These are phyloP conservation scores for Monosporascus sp. DNA, from an alignment of 2,329 filamentous ascomycete genomes.

Conservation along the genomic window DNA sequence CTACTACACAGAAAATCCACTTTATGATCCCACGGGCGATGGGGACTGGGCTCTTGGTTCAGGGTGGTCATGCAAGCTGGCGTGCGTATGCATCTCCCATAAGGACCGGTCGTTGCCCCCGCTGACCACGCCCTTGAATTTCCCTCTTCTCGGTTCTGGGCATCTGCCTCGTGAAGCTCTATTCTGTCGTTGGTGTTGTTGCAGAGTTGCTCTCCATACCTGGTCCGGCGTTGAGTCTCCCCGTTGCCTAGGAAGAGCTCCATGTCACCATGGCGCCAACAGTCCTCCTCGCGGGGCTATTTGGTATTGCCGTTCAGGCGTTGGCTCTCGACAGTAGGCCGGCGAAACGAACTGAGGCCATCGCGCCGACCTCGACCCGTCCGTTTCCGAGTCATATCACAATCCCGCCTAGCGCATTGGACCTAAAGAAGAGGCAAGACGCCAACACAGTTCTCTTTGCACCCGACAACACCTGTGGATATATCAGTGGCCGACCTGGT, in stretches of 20 bases:
- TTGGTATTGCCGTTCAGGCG: slow-evolving; percentile 30
- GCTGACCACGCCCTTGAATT: not conserved
- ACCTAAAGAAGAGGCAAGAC: slow-evolving; percentile 27
- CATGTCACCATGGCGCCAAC: slow-evolving; percentile 17
- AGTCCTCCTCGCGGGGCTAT: slow-evolving; percentile 21
- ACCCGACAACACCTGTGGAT: slow-evolving; percentile 48
- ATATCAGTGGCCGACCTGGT: slow-evolving; percentile 36
- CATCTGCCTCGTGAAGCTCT: not conserved
- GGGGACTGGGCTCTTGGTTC: slow-evolving; percentile 1
- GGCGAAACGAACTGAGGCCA: slow-evolving; percentile 30
- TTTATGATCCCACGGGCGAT: slow-evolving; percentile 7
- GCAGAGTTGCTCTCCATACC: not conserved
- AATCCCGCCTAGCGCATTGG: slow-evolving; percentile 29
- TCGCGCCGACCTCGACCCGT: slow-evolving; percentile 29
- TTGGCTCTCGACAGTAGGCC: slow-evolving; percentile 25
- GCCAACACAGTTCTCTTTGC: slow-evolving; percentile 36
- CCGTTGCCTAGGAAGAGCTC: not conserved
- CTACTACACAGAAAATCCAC: slow-evolving; percentile 10
- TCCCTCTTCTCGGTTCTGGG: not conserved
- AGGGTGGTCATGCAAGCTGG: slow-evolving; percentile 1
- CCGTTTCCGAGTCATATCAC: slow-evolving; percentile 36
- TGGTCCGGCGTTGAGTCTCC: not conserved
- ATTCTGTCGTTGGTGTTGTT: not conserved
- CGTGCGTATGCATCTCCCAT: not conserved
- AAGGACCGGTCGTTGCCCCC: not conserved